These are phyloP conservation scores for Alternaria arborescens DNA, from an alignment of 2,329 filamentous ascomycete genomes.

Conservation along the genomic window DNA sequence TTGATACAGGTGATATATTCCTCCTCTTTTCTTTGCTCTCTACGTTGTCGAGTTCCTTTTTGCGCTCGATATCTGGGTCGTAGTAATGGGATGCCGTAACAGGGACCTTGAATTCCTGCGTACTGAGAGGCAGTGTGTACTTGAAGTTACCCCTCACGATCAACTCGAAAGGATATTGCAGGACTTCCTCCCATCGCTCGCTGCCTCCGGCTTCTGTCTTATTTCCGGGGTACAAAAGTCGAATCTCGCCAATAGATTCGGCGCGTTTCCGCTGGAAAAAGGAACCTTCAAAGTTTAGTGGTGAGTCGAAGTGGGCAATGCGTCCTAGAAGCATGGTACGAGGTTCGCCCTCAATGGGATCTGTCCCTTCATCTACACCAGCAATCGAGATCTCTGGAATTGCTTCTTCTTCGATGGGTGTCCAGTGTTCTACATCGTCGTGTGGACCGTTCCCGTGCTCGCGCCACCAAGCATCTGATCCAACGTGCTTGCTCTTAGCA, in stretches of 20 bases:
- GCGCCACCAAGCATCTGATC: slow-evolving; percentile 61
- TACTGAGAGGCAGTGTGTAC: slow-evolving; percentile 73
- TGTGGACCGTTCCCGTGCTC: slow-evolving; percentile 43
- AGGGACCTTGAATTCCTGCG: slow-evolving; percentile 61
- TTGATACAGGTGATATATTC: slow-evolving; percentile 29
- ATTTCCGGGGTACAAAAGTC: slow-evolving; percentile 84
- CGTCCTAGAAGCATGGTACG: slow-evolving; percentile 93
- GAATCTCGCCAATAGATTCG: slow-evolving; percentile 81
- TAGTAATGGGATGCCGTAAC: slow-evolving; percentile 53
- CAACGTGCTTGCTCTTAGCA: slow-evolving; percentile 89
- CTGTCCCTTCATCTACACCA: slow-evolving; percentile 63
- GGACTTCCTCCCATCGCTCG: slow-evolving; percentile 86
- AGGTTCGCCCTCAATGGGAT: slow-evolving; percentile 69
- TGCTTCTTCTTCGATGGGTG: slow-evolving; percentile 25
- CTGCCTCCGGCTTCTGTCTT: slow-evolving; percentile 82
- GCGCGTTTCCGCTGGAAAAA: slow-evolving; percentile 79
- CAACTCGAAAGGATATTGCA: slow-evolving; percentile 91
- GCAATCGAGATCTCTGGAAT: slow-evolving; percentile 15
- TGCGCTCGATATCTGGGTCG: slow-evolving; percentile 48
- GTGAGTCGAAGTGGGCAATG: slow-evolving; percentile 85
- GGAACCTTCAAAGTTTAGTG: slow-evolving; percentile 87
- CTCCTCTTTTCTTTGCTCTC: slow-evolving; percentile 20
- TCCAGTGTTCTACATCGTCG: slow-evolving; percentile 40
- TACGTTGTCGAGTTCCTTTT: slow-evolving; percentile 32
- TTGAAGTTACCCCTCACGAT: slow-evolving; percentile 91